These are phyloP conservation scores for Didymella sp. DNA, from an alignment of 2,329 filamentous ascomycete genomes.

Conservation along the genomic window DNA sequence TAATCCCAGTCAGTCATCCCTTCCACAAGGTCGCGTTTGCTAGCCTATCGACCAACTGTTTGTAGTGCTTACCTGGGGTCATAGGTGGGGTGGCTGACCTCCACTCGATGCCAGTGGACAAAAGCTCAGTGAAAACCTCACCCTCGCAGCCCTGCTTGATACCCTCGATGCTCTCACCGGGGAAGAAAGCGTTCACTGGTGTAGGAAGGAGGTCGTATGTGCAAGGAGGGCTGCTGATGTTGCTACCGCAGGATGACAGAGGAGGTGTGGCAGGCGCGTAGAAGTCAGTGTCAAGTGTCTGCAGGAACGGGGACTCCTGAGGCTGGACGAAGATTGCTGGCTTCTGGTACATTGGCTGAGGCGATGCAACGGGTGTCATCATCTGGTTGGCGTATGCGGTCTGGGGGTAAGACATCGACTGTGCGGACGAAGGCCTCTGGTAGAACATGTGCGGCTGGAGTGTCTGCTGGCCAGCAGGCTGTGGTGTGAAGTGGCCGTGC, in stretches of 20 bases:
- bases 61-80: slow-evolving; percentile 77
- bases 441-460: slow-evolving; percentile 56
- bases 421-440: slow-evolving; percentile 67
- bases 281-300: slow-evolving; percentile 77
- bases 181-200: slow-evolving; percentile 80
- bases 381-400: slow-evolving; percentile 66
- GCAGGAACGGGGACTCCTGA: slow-evolving; percentile 61
- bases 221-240: slow-evolving; percentile 80
- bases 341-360: slow-evolving; percentile 76
- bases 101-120: slow-evolving; percentile 77
- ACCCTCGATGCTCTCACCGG: slow-evolving; percentile 48
- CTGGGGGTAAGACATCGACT: slow-evolving; percentile 60
- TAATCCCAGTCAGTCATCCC: slow-evolving; percentile 47
- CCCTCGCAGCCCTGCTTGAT: slow-evolving; percentile 68
- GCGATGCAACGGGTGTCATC: slow-evolving; percentile 78
- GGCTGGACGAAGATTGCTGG: slow-evolving; percentile 72
- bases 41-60: slow-evolving; percentile 5
- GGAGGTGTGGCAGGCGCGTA: slow-evolving; percentile 87
- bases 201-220: slow-evolving; percentile 79
- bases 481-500: slow-evolving; percentile 75
- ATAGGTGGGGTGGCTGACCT: slow-evolving; percentile 81
- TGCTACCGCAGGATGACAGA: slow-evolving; percentile 83
- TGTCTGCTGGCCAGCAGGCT: slow-evolving; percentile 50
- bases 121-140: slow-evolving; percentile 73
- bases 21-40: slow-evolving; percentile 8